Conservation (phyloP, 306 rosid genomes). For the Vigna angularis region DNA sequence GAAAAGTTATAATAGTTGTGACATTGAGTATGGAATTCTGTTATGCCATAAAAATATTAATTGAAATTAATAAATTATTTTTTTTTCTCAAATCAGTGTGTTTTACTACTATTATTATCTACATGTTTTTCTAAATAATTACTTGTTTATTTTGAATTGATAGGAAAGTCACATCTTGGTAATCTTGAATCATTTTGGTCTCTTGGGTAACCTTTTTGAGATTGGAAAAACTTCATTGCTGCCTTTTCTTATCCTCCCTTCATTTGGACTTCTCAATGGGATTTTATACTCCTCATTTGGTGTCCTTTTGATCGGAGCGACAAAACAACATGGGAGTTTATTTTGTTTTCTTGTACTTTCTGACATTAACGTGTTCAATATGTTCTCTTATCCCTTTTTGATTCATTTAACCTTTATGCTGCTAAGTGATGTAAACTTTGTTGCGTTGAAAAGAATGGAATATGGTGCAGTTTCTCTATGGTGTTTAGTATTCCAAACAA, state of each 20-base stretch:
- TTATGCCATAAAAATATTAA: conserved; percentile 6
- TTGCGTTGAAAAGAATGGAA: conserved; percentile 10
- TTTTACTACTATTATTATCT: neutral
- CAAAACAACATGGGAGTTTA: conserved; percentile 13
- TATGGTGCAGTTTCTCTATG: conserved; percentile 4
- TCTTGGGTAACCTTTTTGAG: conserved; percentile 22
- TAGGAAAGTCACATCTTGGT: conserved; percentile 24
- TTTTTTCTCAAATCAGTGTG: conserved; percentile 19
- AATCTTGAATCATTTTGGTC: conserved; percentile 29
- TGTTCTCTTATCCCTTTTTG: conserved; percentile 8
- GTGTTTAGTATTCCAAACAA: neutral
- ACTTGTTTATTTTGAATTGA: neutral
- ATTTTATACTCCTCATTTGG: conserved; percentile 11
- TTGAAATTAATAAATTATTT: neutral
- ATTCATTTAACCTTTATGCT: conserved; percentile 18
- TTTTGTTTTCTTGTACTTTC: conserved; percentile 31
- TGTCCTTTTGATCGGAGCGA: conserved; percentile 27
- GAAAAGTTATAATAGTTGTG: neutral
- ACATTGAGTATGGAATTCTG: neutral
- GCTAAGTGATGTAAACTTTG: conserved; percentile 9
- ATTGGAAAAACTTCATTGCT: conserved; percentile 20
- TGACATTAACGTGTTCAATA: conserved; percentile 3
- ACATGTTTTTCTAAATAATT: neutral
- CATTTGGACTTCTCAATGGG: conserved; percentile 24
- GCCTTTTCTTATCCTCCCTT: neutral